Evolutionary conservation across 331 rosid species (phyloP).

Genomic region (Quercus phellos): DNA sequence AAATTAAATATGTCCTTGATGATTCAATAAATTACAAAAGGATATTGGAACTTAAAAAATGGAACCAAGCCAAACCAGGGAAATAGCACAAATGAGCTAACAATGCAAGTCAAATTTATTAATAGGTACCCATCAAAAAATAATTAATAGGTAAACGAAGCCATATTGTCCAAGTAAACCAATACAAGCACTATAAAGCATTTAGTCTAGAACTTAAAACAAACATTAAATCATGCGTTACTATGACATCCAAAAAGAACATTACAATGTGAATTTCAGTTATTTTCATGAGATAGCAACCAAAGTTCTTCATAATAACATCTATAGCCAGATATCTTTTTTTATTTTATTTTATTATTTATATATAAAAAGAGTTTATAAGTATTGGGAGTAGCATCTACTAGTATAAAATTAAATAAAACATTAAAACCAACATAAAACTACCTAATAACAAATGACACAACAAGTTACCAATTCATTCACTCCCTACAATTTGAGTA

Average conservation of each 20-base stretch:
- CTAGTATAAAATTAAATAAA: neutral
- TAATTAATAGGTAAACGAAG: neutral
- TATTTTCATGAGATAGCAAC: neutral
- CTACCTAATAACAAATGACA: neutral
- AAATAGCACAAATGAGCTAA: neutral
- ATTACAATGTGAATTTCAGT: neutral
- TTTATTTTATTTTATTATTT: too few species aligned
- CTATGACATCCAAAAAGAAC: neutral
- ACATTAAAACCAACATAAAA: neutral
- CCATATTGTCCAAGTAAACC: neutral
- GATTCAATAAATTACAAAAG: neutral
- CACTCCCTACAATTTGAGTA: neutral
- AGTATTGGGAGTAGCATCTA: neutral
- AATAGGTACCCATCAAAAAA: too few species aligned
- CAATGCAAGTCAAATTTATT: too few species aligned
- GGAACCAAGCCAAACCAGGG: neutral
- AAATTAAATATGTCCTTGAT: neutral
- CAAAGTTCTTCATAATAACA: neutral
- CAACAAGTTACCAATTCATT: neutral
- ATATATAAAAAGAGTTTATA: neutral
- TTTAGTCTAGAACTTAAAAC: neutral
- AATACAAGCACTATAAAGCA: neutral
- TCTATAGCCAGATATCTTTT: neutral
- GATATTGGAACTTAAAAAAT: neutral
- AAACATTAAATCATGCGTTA: neutral